These are phyloP conservation scores for Claviceps sp. DNA, from an alignment of 2,329 filamentous ascomycete genomes.

Conservation along the genomic window DNA sequence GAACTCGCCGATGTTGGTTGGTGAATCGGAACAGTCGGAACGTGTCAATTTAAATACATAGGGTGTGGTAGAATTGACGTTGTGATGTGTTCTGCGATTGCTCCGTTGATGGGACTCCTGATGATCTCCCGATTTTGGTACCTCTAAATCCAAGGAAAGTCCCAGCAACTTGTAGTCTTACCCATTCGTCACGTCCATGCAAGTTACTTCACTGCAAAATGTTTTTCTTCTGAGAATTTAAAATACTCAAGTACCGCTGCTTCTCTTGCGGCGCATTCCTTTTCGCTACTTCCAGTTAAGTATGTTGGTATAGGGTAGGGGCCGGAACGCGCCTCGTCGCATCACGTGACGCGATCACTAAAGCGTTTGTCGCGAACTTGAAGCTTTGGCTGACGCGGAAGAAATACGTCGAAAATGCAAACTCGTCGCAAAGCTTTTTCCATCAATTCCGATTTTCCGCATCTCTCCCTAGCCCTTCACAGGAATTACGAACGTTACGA, in stretches of 20 bases:
- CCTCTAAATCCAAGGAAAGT: no score
- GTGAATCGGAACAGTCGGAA: constrained; percentile 15
- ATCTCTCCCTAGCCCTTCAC: neutral
- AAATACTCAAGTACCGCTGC: no score
- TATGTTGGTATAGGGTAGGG: neutral
- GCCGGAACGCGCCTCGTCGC: no score
- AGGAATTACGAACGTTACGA: neutral
- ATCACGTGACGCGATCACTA: neutral
- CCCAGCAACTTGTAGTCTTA: no score
- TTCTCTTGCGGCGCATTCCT: no score
- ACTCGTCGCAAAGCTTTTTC: neutral
- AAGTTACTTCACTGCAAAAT: no score
- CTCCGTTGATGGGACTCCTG: no score
- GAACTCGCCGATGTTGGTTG: constrained; percentile 26
- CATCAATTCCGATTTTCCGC: neutral
- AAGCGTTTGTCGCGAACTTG: neutral
- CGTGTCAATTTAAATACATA: neutral
- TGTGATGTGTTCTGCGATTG: no score
- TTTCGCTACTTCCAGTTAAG: neutral
- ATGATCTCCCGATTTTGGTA: no score
- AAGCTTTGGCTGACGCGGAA: neutral
- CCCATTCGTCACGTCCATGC: no score
- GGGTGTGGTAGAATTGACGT: neutral
- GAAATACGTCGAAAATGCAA: neutral
- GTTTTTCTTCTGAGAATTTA: no score